Conservation (phyloP, 2,329 filamentous ascomycete genomes). For the Aureobasidium sp. region DNA sequence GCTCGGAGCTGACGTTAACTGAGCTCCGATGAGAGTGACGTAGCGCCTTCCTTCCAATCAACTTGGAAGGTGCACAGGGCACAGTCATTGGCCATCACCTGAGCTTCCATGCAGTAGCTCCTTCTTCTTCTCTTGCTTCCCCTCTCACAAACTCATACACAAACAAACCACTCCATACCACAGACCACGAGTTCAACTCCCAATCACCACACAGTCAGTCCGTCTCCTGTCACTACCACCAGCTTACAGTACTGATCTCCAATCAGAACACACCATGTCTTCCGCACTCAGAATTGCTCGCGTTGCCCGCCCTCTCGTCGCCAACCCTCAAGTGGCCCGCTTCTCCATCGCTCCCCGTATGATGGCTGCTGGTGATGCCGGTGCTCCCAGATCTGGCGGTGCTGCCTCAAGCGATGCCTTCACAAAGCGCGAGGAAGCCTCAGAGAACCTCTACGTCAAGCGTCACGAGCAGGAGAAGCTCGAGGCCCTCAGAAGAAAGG, state of each 20-base stretch:
- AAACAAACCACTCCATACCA: not conserved
- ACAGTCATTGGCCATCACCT: conserved; percentile 1
- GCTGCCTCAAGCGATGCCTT: conserved; percentile 68
- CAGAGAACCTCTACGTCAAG: conserved; percentile 77
- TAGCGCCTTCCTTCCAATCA: not conserved
- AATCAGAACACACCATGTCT: conserved; percentile 15
- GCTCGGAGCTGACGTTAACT: not conserved
- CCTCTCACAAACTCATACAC: not conserved
- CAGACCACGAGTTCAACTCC: not conserved
- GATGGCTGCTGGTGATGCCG: conserved; percentile 40
- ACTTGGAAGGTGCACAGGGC: not conserved
- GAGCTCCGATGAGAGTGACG: not conserved
- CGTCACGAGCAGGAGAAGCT: conserved; percentile 83
- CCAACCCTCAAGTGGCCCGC: conserved; percentile 27
- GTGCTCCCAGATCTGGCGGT: conserved; percentile 35
- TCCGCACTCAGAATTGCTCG: conserved; percentile 28
- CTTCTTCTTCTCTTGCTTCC: not conserved
- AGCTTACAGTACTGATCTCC: not conserved
- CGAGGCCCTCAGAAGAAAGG: conserved; percentile 30
- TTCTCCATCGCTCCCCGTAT: conserved; percentile 37
- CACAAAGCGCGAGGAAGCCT: conserved; percentile 81
- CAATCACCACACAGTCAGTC: not conserved
- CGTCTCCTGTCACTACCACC: not conserved
- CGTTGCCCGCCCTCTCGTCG: conserved; percentile 32
- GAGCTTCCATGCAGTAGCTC: not conserved